Percentiles rank a stretch among this genome's conserved stretches.
These are phyloP conservation scores for Acanthamoeba quina DNA, from an alignment of 208 protist species.

Conservation along the genomic window DNA sequence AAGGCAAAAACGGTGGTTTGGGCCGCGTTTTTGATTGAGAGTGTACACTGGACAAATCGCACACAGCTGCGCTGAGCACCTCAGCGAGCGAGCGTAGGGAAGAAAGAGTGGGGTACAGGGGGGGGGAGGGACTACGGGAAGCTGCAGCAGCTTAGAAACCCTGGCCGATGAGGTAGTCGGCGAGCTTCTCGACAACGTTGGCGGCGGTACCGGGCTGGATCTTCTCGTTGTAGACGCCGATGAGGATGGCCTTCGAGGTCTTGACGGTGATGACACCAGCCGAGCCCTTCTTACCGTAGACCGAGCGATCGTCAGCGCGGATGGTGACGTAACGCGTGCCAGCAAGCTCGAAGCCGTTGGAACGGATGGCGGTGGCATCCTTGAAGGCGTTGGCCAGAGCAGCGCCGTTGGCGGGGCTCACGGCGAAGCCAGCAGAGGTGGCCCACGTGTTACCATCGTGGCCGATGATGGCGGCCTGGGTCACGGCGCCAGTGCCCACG, in stretches of 20 bases:
- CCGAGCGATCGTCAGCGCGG: constrained; percentile 76
- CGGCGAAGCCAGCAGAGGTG: constrained; percentile 78
- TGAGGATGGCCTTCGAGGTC: constrained; percentile 82
- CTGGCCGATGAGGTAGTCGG: constrained; percentile 86
- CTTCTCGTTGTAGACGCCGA: constrained; percentile 85
- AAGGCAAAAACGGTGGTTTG: too few species aligned
- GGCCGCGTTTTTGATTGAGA: too few species aligned
- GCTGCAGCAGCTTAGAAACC: constrained; percentile 80
- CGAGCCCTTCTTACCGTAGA: constrained; percentile 86
- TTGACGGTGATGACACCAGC: constrained; percentile 84
- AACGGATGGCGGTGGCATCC: constrained; percentile 65
- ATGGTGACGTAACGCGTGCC: constrained; percentile 87
- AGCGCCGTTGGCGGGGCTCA: constrained; percentile 75
- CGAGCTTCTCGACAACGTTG: constrained; percentile 86
- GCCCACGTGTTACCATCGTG: constrained; percentile 87
- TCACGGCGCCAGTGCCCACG: constrained; percentile 86
- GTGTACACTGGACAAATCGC: too few species aligned
- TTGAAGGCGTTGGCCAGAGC: constrained; percentile 63
- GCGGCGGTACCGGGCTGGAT: constrained; percentile 83
- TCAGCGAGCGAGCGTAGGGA: background rate
- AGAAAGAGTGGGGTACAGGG: background rate
- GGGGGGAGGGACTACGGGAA: constrained; percentile 76
- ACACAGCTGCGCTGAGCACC: background rate
- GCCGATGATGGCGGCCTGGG: constrained; percentile 85
- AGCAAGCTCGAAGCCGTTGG: constrained; percentile 77